Evolutionary conservation across 345 rosid species (phyloP), one percentile per base, ranked within the genome.

Genomic region (Punica granatum): DNA sequence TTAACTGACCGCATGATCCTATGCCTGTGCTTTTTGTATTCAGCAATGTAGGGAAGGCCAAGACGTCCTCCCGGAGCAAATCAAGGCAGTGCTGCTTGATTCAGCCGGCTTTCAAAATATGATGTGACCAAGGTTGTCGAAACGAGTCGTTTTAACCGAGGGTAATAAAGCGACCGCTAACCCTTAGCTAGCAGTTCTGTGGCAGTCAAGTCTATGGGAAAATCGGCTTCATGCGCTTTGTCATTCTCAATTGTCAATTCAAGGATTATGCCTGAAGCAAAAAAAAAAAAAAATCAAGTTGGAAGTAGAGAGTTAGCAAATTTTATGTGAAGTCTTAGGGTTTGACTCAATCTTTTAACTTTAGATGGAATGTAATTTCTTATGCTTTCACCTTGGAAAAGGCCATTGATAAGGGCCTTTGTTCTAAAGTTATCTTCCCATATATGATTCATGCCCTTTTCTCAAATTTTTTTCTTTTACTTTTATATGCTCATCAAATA

Each of bases 21-120:
- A 69, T 54, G 60, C 30, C 53, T 53, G 35, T 34, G 21, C 5
- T 60, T 59, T 73, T 32, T 51, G 63, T 70, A 66, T 68, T 48
- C 92, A 93, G 97, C 98, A 90, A 90, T 83, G 94, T 75, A 81
- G 80, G 79, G 97, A 89, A 79, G 97, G 94, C 53, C 87, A 89
- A 68, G 96, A 90, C 61, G 84, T 87, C 44, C 21, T 78, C 51
- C 96, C 97, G 13, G 97, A 93, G 78, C 96, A 93, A 69, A 90
- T 93, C 85, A 87, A 90, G 81, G 88, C 97, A n/a, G 83, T 82
- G 49, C 97, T 93, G 30, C 76, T 89, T 51, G 98, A 93, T 69
- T 84, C 96, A 3, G 97, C 92, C 3, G 96, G 93, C n/a, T 78
- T 80, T 49, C 87, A 79, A 68, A 86, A 90, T 66, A 69, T 79